phyloP scores from a whole-genome alignment of 305 asterid genomes.

The Caryopteris hybrid region DNA sequence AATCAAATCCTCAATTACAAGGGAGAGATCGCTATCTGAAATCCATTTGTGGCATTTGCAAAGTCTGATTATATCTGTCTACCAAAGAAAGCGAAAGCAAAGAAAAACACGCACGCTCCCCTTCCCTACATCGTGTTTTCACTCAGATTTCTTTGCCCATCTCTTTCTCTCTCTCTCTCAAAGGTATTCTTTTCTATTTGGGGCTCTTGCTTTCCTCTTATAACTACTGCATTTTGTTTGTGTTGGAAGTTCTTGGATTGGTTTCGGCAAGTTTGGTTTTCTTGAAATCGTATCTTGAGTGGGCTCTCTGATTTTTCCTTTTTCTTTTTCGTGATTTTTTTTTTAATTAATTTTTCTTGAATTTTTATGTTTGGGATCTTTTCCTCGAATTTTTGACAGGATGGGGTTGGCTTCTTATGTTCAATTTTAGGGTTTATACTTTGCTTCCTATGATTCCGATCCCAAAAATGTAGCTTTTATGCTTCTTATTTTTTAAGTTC shows the following conservation, averaged over 20 bases:
- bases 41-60: conserved; percentile 26
- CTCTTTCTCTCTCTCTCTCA: conserved; percentile 8
- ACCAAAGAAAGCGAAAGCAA: conserved; percentile 27
- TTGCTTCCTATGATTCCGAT: conserved; percentile 30
- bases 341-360: not conserved
- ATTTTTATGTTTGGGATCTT: not conserved
- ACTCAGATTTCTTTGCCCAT: conserved; percentile 19
- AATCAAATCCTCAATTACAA: conserved; percentile 30
- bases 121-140: conserved; percentile 3
- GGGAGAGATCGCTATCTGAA: conserved; percentile 30
- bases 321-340: not conserved
- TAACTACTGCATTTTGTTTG: not conserved
- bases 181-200: conserved; percentile 17
- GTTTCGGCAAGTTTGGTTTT: conserved; percentile 9
- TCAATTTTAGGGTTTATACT: conserved; percentile 31
- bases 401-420: conserved; percentile 17
- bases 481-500: conserved; percentile 16
- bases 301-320: conserved; percentile 1
- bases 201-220: not conserved
- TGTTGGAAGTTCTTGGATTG: conserved; percentile 14
- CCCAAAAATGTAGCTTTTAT: conserved; percentile 16
- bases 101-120: conserved; percentile 24
- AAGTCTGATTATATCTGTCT: conserved; percentile 14
- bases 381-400: not conserved
- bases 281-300: conserved; percentile 1